A percentile compares a stretch with the other conserved stretches of the same genome.
Evolutionary conservation across 1,139 yeast species (phyloP).

Genomic region (Diutina scorzettiae): DNA sequence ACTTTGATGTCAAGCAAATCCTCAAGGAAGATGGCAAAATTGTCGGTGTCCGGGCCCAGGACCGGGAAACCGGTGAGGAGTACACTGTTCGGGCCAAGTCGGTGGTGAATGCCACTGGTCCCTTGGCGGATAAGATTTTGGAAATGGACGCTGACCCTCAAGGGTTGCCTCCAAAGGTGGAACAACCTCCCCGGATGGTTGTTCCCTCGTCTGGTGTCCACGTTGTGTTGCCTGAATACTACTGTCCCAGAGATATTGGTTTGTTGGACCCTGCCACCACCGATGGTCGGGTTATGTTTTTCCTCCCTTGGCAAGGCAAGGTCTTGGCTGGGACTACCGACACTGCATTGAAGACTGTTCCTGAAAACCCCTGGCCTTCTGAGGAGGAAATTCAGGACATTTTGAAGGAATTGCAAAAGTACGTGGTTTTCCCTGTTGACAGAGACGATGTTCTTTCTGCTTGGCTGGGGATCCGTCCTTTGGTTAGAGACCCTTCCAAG

Average conservation of each 20-base stretch:
- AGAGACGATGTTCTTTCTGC: constrained; percentile 89
- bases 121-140: constrained; percentile 73
- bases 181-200: constrained; percentile 56
- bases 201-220: constrained; percentile 95
- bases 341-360: constrained; percentile 62
- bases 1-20: constrained; percentile 69
- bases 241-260: constrained; percentile 83
- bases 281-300: constrained; percentile 95
- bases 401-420: constrained; percentile 77
- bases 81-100: constrained; percentile 54
- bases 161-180: constrained; percentile 47
- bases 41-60: constrained; percentile 66
- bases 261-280: constrained; percentile 83
- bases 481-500: constrained; percentile 76
- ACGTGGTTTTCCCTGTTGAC: constrained; percentile 78
- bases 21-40: constrained; percentile 49
- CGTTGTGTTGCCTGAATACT: constrained; percentile 82
- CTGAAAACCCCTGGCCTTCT: constrained; percentile 73
- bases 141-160: constrained; percentile 72
- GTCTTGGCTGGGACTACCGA: constrained; percentile 96
- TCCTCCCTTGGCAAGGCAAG: constrained; percentile 97
- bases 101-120: constrained; percentile 91
- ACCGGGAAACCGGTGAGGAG: constrained; percentile 59
- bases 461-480: constrained; percentile 95
- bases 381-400: constrained; percentile 89